A percentile compares a stretch with the other conserved stretches of the same genome.
These are phyloP conservation scores for Orychophragmus violaceus DNA, from an alignment of 345 rosid genomes.

Conservation along the genomic window DNA sequence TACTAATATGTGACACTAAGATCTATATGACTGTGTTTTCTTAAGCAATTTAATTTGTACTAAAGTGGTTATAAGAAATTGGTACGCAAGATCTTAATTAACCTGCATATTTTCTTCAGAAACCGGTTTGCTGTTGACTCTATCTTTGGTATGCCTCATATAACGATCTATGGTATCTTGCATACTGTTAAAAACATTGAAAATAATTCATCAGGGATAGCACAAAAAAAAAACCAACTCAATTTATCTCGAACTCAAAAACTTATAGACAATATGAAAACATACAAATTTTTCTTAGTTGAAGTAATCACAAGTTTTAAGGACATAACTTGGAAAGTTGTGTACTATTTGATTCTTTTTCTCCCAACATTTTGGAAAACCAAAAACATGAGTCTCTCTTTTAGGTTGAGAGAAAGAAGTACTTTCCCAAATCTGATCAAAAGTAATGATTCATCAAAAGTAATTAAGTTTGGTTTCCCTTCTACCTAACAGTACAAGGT, in stretches of 20 bases:
- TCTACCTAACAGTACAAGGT: conserved; percentile 1
- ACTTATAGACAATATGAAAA: neutral
- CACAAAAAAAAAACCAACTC: neutral
- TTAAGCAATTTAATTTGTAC: neutral
- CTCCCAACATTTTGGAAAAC: neutral
- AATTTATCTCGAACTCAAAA: neutral
- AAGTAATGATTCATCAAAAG: conserved; percentile 21
- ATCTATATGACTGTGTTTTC: neutral
- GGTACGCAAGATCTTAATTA: neutral
- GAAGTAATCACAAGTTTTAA: neutral
- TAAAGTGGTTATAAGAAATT: neutral
- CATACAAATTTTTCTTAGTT: neutral
- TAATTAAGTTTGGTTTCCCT: conserved; percentile 26
- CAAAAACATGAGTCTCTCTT: conserved; percentile 6
- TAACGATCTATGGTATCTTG: conserved; percentile 46
- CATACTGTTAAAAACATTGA: conserved; percentile 36
- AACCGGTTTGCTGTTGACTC: conserved; percentile 29
- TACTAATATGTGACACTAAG: neutral
- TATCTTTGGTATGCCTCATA: conserved; percentile 42
- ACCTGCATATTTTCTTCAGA: conserved; percentile 48
- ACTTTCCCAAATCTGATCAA: conserved; percentile 21
- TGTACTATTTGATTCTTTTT: neutral
- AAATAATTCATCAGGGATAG: neutral
- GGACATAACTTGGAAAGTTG: neutral
- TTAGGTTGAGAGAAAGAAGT: conserved; percentile 18